Base-by-base conservation (phyloP, 495 filamentous ascomycete species). In the Podospora anserina region DNA sequence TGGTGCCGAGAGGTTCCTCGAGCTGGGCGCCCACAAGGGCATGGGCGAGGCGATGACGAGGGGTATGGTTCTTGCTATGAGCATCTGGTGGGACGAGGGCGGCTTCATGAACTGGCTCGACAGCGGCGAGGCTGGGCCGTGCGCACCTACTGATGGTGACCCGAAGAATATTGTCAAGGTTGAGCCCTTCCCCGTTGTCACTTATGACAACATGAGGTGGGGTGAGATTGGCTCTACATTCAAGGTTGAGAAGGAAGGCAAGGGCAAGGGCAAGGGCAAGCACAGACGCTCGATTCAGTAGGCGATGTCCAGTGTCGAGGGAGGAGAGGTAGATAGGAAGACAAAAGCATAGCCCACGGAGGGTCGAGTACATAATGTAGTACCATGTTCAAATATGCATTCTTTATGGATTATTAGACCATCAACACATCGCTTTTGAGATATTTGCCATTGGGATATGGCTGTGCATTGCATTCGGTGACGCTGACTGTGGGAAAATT, bases 21-120 rank as follows among this genome's bases (percentile, higher is more conserved):
- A 77, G 27, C 82, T 87, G 34, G 89, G 89, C 57, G 90, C 83
- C 15, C 70, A 88, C 69, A 68, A 69, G 16, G 78, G 69, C 2
- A 89, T 93, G 84, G 83, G 89, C 44, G 81, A 84, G 15, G 84
- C 83, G 11, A 75, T 91, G 9, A 76, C 66, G 1, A 77, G 86
- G 0, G 88, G 89, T 4, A 90, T 91, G 88, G 86, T 89, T 0
- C 72, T 90, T 11, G 81, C 83, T 67, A 82, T 90, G 66, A 84
- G 80, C 69, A 84, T 91, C 68, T 91, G 89, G 89, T 86, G 84
- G 76, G 88, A 88, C 67, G 77, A 80, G n/a, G 78, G 82, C 53
- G 78, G 77, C 0, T 82, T 79, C 76, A 91, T 90, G 89, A 79
- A 81, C 30, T 91, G 88, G 88, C 78, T 91, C 7, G 90, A 91